These are phyloP conservation scores for Nymphaea colorata DNA, from an alignment of 164 flowering plant species.

Conservation along the genomic window DNA sequence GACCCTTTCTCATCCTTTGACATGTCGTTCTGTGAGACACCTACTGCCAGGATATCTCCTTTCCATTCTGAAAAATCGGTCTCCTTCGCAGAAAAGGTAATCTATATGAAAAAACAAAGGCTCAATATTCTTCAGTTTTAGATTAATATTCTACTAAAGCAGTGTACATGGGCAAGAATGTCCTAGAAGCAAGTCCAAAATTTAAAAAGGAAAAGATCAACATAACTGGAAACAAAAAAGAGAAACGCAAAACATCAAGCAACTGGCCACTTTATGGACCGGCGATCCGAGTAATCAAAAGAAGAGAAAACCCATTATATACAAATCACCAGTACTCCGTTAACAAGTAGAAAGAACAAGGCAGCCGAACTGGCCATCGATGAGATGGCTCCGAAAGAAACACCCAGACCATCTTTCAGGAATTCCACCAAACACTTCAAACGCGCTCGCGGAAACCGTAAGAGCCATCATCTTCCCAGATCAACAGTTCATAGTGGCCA, in stretches of 20 bases:
- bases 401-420: background rate
- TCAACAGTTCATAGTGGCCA: no score
- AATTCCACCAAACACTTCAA: conserved; percentile 5
- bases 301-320: no score
- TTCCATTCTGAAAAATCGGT: conserved; percentile 62
- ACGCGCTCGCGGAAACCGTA: background rate
- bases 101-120: conserved; percentile 11
- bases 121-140: background rate
- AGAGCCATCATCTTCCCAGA: no score
- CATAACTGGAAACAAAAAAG: no score
- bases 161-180: background rate
- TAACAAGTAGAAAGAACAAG: no score
- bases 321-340: no score
- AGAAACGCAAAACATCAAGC: no score
- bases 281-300: no score
- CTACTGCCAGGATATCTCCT: conserved; percentile 90
- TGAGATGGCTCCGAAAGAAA: background rate
- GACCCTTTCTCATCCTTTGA: conserved; percentile 52
- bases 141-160: background rate
- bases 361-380: no score
- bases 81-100: conserved; percentile 18
- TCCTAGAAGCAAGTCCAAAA: background rate
- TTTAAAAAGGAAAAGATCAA: no score
- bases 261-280: no score
- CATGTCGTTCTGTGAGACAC: conserved; percentile 87